Conservation (phyloP, 352 stramenopile species). For the Globisporangium alternatum region DNA sequence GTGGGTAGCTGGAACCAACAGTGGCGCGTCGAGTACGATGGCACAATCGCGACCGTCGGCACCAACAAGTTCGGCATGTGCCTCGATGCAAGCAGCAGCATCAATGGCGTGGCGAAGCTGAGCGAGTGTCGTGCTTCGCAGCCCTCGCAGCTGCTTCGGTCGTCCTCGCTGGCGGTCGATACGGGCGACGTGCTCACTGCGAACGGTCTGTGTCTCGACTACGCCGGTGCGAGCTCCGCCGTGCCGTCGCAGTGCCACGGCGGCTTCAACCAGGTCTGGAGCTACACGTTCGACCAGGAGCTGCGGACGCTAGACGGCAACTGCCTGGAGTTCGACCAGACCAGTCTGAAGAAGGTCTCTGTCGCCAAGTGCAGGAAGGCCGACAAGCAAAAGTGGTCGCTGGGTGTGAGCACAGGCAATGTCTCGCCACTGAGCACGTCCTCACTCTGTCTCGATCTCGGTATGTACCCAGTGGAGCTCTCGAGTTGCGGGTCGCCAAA, state of each 20-base stretch:
- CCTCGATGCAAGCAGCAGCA: slow-evolving; percentile 1
- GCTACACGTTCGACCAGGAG: slow-evolving; percentile 5
- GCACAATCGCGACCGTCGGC: background rate
- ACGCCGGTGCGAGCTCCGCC: background rate
- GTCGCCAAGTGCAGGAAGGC: slow-evolving; percentile 12
- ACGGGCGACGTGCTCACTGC: background rate
- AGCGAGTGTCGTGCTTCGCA: background rate
- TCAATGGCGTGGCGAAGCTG: background rate
- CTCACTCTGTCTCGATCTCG: background rate
- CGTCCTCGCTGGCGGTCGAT: background rate
- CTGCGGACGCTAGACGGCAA: background rate
- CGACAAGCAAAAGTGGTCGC: slow-evolving; percentile 15
- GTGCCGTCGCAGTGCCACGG: background rate
- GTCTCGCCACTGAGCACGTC: background rate
- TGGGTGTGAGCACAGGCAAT: background rate
- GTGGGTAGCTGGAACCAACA: background rate
- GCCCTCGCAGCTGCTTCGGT: slow-evolving; percentile 2
- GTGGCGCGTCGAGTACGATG: slow-evolving; percentile 8
- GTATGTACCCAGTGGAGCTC: background rate
- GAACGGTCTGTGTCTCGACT: slow-evolving; percentile 7
- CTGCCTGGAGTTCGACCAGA: slow-evolving; percentile 1
- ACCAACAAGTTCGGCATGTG: slow-evolving; percentile 5
- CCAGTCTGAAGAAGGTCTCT: background rate
- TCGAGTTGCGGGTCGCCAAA: background rate
- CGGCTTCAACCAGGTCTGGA: background rate